Conservation (phyloP, 2,329 filamentous ascomycete genomes). For the Fusarium pseudoanthophilum region DNA sequence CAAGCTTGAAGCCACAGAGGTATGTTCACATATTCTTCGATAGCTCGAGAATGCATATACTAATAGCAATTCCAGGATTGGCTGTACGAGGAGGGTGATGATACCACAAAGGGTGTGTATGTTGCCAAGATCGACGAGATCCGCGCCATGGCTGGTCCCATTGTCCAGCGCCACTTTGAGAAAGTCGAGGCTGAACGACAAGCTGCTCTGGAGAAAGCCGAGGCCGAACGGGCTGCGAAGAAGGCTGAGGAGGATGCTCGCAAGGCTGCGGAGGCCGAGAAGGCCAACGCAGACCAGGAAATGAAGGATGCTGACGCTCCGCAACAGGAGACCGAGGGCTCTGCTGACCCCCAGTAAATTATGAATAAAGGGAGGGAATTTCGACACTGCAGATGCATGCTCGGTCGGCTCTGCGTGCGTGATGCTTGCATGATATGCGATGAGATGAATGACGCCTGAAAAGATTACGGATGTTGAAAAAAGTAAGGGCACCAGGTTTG, state of each 20-base stretch:
- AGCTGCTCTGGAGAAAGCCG: conserved; percentile 78
- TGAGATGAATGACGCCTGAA: conserved; percentile 43
- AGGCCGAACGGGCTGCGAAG: conserved; percentile 82
- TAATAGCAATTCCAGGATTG: conserved; percentile 75
- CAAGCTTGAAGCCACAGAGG: conserved; percentile 87
- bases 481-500: conserved; percentile 25
- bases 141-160: conserved; percentile 86
- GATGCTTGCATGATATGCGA: conserved; percentile 34
- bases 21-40: conserved; percentile 60
- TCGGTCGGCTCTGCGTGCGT: not conserved
- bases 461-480: conserved; percentile 31
- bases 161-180: conserved; percentile 94
- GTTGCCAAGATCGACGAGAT: conserved; percentile 96
- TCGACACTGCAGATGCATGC: conserved; percentile 5
- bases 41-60: not conserved
- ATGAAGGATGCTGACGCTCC: conserved; percentile 70
- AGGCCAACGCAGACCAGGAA: conserved; percentile 66
- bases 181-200: conserved; percentile 90
- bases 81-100: conserved; percentile 97
- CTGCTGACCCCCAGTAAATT: conserved; percentile 51
- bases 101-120: conserved; percentile 93
- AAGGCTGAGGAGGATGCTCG: conserved; percentile 69
- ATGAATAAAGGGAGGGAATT: not conserved
- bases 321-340: conserved; percentile 62
- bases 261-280: conserved; percentile 64